phyloP scores from a whole-genome alignment of 2,329 filamentous ascomycete genomes.

The Colletotrichum theobromicola region DNA sequence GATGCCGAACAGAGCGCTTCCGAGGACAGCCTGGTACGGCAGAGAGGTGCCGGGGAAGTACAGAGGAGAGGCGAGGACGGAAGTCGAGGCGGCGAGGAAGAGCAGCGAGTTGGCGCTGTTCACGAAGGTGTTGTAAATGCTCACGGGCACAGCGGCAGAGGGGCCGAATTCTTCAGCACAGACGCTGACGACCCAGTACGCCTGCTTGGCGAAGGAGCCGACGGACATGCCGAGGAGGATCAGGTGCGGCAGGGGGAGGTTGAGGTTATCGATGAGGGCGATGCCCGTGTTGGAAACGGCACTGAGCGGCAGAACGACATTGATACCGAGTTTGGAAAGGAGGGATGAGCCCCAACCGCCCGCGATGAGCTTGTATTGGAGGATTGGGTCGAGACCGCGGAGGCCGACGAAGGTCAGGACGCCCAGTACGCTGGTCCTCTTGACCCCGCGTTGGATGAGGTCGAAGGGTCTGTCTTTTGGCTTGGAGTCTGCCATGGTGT shows the following conservation, averaged over 20 bases:
- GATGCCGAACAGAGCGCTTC: slow-evolving; percentile 51
- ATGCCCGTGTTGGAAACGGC: slow-evolving; percentile 36
- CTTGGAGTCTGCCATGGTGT: slow-evolving; percentile 3
- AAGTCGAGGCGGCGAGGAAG: slow-evolving; percentile 54
- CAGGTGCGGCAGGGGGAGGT: slow-evolving; percentile 54
- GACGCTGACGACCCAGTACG: slow-evolving; percentile 54
- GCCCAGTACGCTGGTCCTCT: slow-evolving; percentile 36
- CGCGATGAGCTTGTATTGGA: slow-evolving; percentile 36
- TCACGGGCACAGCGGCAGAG: slow-evolving; percentile 45
- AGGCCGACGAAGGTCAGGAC: slow-evolving; percentile 43
- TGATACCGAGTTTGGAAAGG: slow-evolving; percentile 50
- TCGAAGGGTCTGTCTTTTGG: slow-evolving; percentile 25
- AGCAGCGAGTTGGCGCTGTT: slow-evolving; percentile 63
- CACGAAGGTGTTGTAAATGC: slow-evolving; percentile 56
- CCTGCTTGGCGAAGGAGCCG: slow-evolving; percentile 60
- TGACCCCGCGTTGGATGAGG: slow-evolving; percentile 42
- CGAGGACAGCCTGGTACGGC: slow-evolving; percentile 45
- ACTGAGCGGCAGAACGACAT: slow-evolving; percentile 44
- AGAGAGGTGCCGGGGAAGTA: slow-evolving; percentile 24
- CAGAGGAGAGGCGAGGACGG: slow-evolving; percentile 31
- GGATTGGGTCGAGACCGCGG: slow-evolving; percentile 36
- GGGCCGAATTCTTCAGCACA: slow-evolving; percentile 56
- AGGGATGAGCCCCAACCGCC: slow-evolving; percentile 46
- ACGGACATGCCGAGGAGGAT: slow-evolving; percentile 58
- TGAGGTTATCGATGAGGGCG: slow-evolving; percentile 41